Conservation (phyloP, 345 rosid species). For the Punica granatum region DNA sequence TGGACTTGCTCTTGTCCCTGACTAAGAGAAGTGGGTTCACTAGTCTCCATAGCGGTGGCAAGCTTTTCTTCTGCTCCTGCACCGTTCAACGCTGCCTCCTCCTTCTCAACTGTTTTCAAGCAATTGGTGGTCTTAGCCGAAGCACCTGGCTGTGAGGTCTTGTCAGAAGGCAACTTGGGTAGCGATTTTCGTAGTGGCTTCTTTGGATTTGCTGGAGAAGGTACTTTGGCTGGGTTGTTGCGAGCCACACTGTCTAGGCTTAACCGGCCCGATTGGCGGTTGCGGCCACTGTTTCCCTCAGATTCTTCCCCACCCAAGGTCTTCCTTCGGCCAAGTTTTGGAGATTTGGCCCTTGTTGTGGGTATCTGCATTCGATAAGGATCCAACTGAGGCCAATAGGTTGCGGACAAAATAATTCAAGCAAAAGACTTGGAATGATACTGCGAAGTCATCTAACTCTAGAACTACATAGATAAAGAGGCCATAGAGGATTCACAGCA, state of each 20-base stretch:
- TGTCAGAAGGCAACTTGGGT: slow-evolving; percentile 83
- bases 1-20: slow-evolving; percentile 24
- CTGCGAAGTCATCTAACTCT: not conserved
- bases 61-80: slow-evolving; percentile 22
- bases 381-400: not conserved
- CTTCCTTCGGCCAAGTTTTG: slow-evolving; percentile 90
- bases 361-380: slow-evolving; percentile 57
- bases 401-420: not conserved
- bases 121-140: slow-evolving; percentile 13
- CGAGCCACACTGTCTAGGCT: slow-evolving; percentile 58
- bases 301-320: slow-evolving; percentile 31
- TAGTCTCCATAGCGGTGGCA: slow-evolving; percentile 8
- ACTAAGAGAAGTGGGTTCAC: slow-evolving; percentile 11
- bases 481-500: too few species aligned
- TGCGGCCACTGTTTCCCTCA: slow-evolving; percentile 37
- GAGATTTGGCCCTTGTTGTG: slow-evolving; percentile 91
- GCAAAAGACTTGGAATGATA: not conserved
- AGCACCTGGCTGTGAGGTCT: slow-evolving; percentile 33
- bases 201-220: slow-evolving; percentile 39
- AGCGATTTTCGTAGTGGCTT: slow-evolving; percentile 76
- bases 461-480: too few species aligned
- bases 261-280: slow-evolving; percentile 30
- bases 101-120: slow-evolving; percentile 17
- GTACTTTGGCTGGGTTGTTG: slow-evolving; percentile 36
- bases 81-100: slow-evolving; percentile 7